Base-by-base conservation (phyloP, 2,329 filamentous ascomycete genomes). In the Mariannaea elegans region DNA sequence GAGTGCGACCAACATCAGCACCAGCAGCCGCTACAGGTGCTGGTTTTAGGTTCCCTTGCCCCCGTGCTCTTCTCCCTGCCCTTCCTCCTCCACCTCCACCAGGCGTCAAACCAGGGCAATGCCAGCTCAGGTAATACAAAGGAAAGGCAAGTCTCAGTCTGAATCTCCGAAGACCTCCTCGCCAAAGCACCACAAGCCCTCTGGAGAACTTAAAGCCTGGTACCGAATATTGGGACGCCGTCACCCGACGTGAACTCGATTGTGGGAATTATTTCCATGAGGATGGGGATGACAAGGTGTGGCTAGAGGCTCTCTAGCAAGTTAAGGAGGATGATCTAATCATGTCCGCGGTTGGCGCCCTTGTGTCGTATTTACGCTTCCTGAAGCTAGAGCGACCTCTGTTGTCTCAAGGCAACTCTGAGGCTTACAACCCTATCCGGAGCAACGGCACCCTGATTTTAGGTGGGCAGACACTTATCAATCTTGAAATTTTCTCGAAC, bases 401-500 rank as follows among this genome's bases (percentile, higher is more conserved):
- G 7, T 82, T 99, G 39, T 96, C 93, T 0, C 91, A 97, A 67
- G 90, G 92, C 64, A 97, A 96, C 73, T 97, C 99, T 72, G 86
- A 88, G 51, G 90, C 88, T 84, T 99, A 99, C 75, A 93, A 91
- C 72, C 95, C 95, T 0, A 98, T 99, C 50, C 86, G 87, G 56
- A 90, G 90, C 71, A 97, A 97, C 73, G 93, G 93, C 12, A 98
- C 92, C 27, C 81, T 99, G 42, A 90, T 99, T 9, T 84, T 99
- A 1, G 95, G 99, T 69, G 95, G 95, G 1, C 95, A 99, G 74
- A 98, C 94, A 19, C 82, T 99, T 67, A 96, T 97, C 81, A 99
- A 99, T 71, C 87, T 99, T n/a, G 95, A 99, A 74, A 87, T 99
- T 5, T 99, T 99, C 68, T 86, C 93, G 68, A 99, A 99, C 76